Conservation (phyloP, 2,329 filamentous ascomycete species). For the Cladobotryum protrusum region DNA sequence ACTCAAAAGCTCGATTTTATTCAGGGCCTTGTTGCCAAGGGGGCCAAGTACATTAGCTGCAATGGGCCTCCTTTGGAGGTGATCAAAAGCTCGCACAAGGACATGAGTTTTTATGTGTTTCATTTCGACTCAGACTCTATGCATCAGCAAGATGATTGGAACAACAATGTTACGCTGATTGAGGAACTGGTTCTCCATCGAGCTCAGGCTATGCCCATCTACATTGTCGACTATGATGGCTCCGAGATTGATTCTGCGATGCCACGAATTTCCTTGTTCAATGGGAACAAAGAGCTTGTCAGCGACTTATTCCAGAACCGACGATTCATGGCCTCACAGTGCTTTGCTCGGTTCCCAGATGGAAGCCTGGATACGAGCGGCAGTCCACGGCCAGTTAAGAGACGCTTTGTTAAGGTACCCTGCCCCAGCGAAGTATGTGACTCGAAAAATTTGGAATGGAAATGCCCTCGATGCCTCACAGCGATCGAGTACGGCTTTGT, state of each 20-base stretch:
- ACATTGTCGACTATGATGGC: slow-evolving; percentile 15
- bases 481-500: slow-evolving; percentile 6
- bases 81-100: neutral
- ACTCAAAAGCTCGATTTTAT: slow-evolving; percentile 13
- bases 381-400: slow-evolving; percentile 8
- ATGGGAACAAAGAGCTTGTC: neutral
- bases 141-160: slow-evolving; percentile 5
- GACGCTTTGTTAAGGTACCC: slow-evolving; percentile 24
- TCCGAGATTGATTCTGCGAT: neutral
- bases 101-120: neutral
- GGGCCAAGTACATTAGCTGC: slow-evolving; percentile 14
- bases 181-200: slow-evolving; percentile 4
- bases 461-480: slow-evolving; percentile 2
- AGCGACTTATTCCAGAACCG: neutral
- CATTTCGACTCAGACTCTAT: slow-evolving; percentile 7
- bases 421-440: slow-evolving; percentile 26
- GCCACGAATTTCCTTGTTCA: slow-evolving; percentile 1
- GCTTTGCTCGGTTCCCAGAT: slow-evolving; percentile 1
- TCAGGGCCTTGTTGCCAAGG: neutral
- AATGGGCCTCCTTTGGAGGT: slow-evolving; percentile 8
- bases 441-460: slow-evolving; percentile 7
- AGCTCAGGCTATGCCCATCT: slow-evolving; percentile 2
- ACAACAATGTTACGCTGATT: neutral
- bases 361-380: neutral
- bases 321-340: slow-evolving; percentile 1